Evolutionary conservation across 768 basidiomycete genomes (phyloP).

Genomic region (Neoboletus brunneissimus): DNA sequence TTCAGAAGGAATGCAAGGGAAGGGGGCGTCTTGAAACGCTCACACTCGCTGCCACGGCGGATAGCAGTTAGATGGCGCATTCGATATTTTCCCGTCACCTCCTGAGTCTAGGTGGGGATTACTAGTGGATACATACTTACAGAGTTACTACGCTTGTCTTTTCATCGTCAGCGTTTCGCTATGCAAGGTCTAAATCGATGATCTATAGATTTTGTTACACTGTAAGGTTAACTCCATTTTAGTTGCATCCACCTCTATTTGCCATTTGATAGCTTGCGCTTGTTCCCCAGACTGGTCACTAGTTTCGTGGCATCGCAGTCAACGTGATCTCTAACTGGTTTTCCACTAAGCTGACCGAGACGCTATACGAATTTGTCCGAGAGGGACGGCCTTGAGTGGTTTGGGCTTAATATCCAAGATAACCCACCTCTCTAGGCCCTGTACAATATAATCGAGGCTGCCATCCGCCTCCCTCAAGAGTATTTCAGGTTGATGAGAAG

Average conservation of each 20-base stretch:
- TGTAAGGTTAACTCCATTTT: background rate
- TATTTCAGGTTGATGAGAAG: slow-evolving; percentile 60
- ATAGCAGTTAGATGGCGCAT: slow-evolving; percentile 12
- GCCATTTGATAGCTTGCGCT: no score
- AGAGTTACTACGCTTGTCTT: background rate
- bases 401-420: background rate
- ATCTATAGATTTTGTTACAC: background rate
- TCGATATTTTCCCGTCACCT: no score
- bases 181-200: background rate
- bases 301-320: slow-evolving; percentile 11
- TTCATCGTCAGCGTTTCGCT: background rate
- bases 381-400: background rate
- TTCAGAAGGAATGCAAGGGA: slow-evolving; percentile 91
- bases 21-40: slow-evolving; percentile 83
- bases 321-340: slow-evolving; percentile 24
- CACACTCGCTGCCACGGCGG: slow-evolving; percentile 63
- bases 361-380: slow-evolving; percentile 3
- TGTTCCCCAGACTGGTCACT: background rate
- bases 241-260: background rate
- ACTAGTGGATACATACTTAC: background rate
- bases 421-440: slow-evolving; percentile 63
- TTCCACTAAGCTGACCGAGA: slow-evolving; percentile 20
- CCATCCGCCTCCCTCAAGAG: slow-evolving; percentile 41
- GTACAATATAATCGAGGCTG: slow-evolving; percentile 62
- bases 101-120: background rate